A percentile compares a stretch with the other conserved stretches of the same genome.
These are phyloP conservation scores for Euphrasia confusa DNA, from an alignment of 257 asterid genomes.

Conservation along the genomic window DNA sequence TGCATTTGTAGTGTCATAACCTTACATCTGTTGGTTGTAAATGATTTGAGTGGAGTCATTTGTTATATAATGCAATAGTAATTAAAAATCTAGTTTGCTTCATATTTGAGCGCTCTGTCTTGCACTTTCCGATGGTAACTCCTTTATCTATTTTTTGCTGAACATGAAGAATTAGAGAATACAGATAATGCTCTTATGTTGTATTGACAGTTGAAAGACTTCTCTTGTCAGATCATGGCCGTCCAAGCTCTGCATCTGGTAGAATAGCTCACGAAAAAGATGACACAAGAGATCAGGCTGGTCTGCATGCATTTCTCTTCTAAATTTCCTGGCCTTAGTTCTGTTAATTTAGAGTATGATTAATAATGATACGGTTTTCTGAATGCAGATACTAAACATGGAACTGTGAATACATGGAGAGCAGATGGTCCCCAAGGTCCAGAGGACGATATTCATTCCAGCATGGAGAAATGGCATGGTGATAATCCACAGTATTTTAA, in stretches of 20 bases:
- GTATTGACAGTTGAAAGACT: slow-evolving; percentile 25
- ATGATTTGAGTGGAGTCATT: slow-evolving; percentile 16
- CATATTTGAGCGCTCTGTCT: slow-evolving; percentile 5
- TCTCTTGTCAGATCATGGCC: slow-evolving; percentile 46
- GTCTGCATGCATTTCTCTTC: slow-evolving; percentile 37
- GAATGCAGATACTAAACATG: slow-evolving; percentile 50
- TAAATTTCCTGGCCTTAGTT: slow-evolving; percentile 10
- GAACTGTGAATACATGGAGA: slow-evolving; percentile 51
- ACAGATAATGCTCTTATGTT: neutral
- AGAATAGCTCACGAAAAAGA: slow-evolving; percentile 37
- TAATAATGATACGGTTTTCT: slow-evolving; percentile 18
- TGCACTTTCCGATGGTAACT: slow-evolving; percentile 5
- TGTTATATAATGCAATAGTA: slow-evolving; percentile 5
- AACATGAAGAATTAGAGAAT: neutral
- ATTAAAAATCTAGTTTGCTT: slow-evolving; percentile 6
- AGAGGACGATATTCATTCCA: slow-evolving; percentile 50
- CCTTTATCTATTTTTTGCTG: slow-evolving; percentile 1
- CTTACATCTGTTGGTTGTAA: slow-evolving; percentile 12
- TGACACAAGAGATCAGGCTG: slow-evolving; percentile 44
- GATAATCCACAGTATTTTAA: slow-evolving; percentile 54
- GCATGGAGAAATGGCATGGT: slow-evolving; percentile 71
- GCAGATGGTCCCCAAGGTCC: slow-evolving; percentile 45
- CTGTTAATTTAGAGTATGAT: slow-evolving; percentile 10
- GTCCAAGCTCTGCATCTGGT: slow-evolving; percentile 77
- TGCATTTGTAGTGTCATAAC: slow-evolving; percentile 17